These are phyloP conservation scores for Physcomitrellopsis africana DNA, from an alignment of 225 moss, liverwort and hornwort genomes.

Conservation along the genomic window DNA sequence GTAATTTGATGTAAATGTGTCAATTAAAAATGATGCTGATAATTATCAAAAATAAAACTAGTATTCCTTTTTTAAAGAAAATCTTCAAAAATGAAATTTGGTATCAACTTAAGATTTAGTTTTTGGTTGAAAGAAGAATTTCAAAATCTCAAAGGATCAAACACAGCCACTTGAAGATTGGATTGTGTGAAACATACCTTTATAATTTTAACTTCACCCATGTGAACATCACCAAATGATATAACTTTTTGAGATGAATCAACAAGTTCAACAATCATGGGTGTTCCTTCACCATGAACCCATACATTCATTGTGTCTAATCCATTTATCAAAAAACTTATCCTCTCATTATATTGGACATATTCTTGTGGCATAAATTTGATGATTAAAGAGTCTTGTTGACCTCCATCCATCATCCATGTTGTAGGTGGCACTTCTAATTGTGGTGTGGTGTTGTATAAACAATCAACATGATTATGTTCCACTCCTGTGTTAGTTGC, in stretches of 20 bases:
- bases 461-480: conserved; percentile 65
- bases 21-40: too few species aligned
- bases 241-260: conserved; percentile 75
- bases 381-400: conserved; percentile 56
- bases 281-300: conserved; percentile 82
- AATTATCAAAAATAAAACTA: too few species aligned
- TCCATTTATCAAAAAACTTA: conserved; percentile 79
- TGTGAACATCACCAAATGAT: conserved; percentile 64
- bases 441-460: conserved; percentile 68
- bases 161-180: not conserved
- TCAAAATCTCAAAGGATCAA: not conserved
- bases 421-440: conserved; percentile 68
- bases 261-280: conserved; percentile 75
- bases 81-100: too few species aligned
- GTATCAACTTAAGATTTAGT: too few species aligned
- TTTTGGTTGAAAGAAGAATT: not conserved
- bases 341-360: conserved; percentile 63
- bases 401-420: conserved; percentile 59
- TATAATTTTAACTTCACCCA: conserved; percentile 59
- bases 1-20: not conserved
- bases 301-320: conserved; percentile 66
- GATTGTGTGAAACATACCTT: conserved; percentile 34
- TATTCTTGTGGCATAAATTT: conserved; percentile 71
- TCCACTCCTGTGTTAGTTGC: conserved; percentile 62
- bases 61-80: too few species aligned